Evolutionary conservation across 305 asterid species (phyloP), one percentile per base, ranked within the genome.

Genomic region (Caryopteris hybrid): DNA sequence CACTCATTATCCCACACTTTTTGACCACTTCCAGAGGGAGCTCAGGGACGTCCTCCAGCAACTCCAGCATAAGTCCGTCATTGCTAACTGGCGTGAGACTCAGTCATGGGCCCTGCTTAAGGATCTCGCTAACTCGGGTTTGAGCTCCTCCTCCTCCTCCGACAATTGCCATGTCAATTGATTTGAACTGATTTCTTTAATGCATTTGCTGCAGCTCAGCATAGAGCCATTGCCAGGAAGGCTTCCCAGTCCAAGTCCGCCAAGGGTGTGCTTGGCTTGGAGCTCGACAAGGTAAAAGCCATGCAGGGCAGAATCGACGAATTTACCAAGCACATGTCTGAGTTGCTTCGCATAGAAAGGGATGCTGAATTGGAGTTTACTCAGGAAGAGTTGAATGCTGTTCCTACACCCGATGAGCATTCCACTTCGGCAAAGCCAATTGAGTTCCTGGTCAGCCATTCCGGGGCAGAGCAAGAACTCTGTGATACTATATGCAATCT

Each of bases 401-500:
- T 88, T 64, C 96, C 99, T 7, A 86, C 87, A 2, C 96, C 97
- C 5, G 84, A 85, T 47, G 85, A 82, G 71, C 81, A 64, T 62
- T 74, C 89, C 61, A 80, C 75, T 58, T 77, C 91, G 4, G 41
- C 76, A 4, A 93, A 84, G 75, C 95, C 97, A 6, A 83, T 79
- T 56, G 99, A 93, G n/a, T 93, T 88, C 75, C 78, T 93, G 84
- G 99, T 90, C 64, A 87, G 95, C 84, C 99, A 93, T 82, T 81
- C 85, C 6, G 97, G 90, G 81, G 79, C 84, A 14, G 97, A 93
- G 83, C 99, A 90, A 79, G 99, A 93, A 78, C 89, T 88, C 38
- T 93, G 99, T 70, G 99, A 93, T 76, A 93, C 99, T 39, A 88
- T 93, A 57, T 93, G 97, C 92, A 93, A 93, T 78, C 79, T 93